phyloP scores from a whole-genome alignment of 1,284 basidiomycete genomes.

The Ganoderma sinense region DNA sequence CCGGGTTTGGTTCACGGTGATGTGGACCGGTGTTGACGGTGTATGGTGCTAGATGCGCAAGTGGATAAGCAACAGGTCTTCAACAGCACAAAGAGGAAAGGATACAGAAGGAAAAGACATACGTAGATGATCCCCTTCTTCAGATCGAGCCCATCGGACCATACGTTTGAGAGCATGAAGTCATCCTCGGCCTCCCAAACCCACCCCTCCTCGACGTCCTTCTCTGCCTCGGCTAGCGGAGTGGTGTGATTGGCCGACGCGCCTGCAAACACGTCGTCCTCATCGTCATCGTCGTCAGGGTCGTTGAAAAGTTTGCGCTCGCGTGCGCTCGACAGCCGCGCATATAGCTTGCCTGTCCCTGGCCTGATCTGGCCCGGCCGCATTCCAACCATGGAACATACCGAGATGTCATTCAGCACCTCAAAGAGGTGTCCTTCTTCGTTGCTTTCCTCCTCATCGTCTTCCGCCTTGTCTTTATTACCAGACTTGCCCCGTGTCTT shows the following conservation, averaged over 20 bases:
- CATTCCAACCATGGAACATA: conserved; percentile 46
- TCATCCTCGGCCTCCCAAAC: conserved; percentile 74
- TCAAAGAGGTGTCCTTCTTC: conserved; percentile 63
- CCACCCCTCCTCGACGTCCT: conserved; percentile 49
- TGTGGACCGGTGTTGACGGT: conserved; percentile 59
- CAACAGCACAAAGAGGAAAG: neutral
- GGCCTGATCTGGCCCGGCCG: conserved; percentile 61
- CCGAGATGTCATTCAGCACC: conserved; percentile 52
- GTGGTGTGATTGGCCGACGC: neutral
- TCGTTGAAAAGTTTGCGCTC: conserved; percentile 60
- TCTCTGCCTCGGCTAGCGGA: conserved; percentile 36
- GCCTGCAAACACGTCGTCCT: conserved; percentile 29
- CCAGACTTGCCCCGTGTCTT: neutral
- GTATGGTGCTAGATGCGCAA: conserved; percentile 55
- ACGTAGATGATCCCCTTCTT: conserved; percentile 67
- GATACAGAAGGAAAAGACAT: conserved; percentile 35
- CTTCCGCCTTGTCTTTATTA: conserved; percentile 16
- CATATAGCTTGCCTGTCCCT: conserved; percentile 53
- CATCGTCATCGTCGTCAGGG: conserved; percentile 31
- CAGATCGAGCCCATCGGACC: conserved; percentile 57
- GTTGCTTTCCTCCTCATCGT: neutral
- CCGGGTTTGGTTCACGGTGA: conserved; percentile 60
- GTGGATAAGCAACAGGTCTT: neutral
- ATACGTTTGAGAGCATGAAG: conserved; percentile 60
- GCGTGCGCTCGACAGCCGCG: conserved; percentile 61